Base-by-base conservation (phyloP, 306 rosid genomes). In the Malus sylvestris region DNA sequence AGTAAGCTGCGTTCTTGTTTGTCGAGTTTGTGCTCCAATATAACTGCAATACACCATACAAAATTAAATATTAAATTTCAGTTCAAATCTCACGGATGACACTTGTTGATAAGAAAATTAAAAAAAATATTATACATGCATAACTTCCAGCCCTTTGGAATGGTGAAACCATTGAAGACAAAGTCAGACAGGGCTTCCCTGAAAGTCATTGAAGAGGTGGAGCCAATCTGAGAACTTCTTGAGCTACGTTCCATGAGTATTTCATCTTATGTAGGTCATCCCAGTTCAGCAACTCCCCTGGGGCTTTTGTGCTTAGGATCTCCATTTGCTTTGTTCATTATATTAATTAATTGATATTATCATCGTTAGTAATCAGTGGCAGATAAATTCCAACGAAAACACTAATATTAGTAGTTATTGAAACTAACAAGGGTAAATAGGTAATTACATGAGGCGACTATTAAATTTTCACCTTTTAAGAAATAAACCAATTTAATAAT, bases 61-160 rank as follows among this genome's bases (percentile, higher is more conserved):
- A 45, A 45, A 12, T 12, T 45, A 11, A 11, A 45, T 11, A 10
- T 10, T 45, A 45, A 45, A 12, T 45, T 45, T 44, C 14, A 44
- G 14, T 44, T 3, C 1, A 45, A 0, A 45, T 45, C 51, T 45
- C 4, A 11, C 12, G 5, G 12, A 45, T 15, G 0, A 45, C 18
- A 46, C 2, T 46, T 13, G 15, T 13, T 13, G 16, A 13, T 46
- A 4, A 13, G 15, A 46, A 46, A 46, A 23, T 13, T 1, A 45
- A 1, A 32, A 4, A 32, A 32, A 32, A 3, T 45, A 45, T 32
- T 32, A 32, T 32, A 32, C 5, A n/a, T 10, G 5, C 33, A 32
- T 60, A 60, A 33, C 66, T 95, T 95, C 99, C 99, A 95, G 69
- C 97, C 99, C 76, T 92, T 92, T 25, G 97, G 97, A 79, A 95